Conservation (phyloP, 768 basidiomycete species). For the Mrakia gelida region DNA sequence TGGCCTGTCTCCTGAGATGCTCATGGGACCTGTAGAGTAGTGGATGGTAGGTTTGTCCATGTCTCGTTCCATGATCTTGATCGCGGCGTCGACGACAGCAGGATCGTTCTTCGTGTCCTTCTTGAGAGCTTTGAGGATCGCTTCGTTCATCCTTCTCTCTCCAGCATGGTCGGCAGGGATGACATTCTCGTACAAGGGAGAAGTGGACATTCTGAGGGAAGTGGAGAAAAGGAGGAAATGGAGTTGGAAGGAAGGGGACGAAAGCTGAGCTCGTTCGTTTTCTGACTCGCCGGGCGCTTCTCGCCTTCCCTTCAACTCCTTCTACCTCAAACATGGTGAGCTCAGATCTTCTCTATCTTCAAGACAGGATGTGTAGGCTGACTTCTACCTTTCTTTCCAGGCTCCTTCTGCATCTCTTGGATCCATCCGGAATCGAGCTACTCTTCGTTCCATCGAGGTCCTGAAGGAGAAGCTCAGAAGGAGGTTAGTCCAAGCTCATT, state of each 20-base stretch:
- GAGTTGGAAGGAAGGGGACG: background rate
- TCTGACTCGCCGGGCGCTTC: background rate
- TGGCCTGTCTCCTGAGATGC: background rate
- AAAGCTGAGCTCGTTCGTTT: background rate
- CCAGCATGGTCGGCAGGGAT: too few species aligned
- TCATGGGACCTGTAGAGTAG: background rate
- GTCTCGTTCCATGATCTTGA: too few species aligned
- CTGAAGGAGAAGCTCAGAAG: conserved; percentile 39
- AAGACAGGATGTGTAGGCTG: background rate
- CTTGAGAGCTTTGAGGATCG: too few species aligned
- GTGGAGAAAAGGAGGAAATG: too few species aligned
- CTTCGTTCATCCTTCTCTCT: too few species aligned
- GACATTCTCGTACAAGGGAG: too few species aligned
- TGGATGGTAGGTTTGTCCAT: background rate
- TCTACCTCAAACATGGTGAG: background rate
- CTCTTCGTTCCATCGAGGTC: conserved; percentile 36
- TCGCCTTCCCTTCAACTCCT: background rate
- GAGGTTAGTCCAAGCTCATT: conserved; percentile 32
- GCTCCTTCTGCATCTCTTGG: background rate
- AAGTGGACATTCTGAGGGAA: background rate
- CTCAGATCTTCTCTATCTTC: background rate
- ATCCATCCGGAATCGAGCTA: conserved; percentile 34
- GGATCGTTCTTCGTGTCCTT: too few species aligned
- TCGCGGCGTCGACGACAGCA: too few species aligned
- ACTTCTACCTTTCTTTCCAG: background rate